Conservation (phyloP, 2,329 filamentous ascomycete species). For the Xylaria hypoxylon region DNA sequence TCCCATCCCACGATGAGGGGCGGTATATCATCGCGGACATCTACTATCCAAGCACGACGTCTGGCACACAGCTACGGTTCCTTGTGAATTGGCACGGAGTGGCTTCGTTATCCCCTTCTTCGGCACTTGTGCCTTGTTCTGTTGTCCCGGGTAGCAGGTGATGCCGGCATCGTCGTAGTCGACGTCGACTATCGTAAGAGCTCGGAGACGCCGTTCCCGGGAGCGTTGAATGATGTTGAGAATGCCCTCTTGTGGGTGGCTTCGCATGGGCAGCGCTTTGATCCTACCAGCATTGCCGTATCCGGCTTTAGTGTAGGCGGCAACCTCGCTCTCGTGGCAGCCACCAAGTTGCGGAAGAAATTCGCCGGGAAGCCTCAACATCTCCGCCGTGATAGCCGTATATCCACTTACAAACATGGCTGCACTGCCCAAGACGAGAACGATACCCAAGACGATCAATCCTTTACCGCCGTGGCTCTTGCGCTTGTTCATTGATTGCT, state of each 20-base stretch:
- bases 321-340: constrained; percentile 11
- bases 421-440: constrained; percentile 27
- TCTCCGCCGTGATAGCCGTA: constrained; percentile 21
- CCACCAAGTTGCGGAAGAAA: constrained; percentile 6
- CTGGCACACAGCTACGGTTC: constrained; percentile 9
- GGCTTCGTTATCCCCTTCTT: constrained; percentile 35
- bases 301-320: constrained; percentile 11
- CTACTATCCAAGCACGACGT: constrained; percentile 26
- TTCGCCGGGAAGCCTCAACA: constrained; percentile 18
- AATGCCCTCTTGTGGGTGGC: constrained; percentile 19
- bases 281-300: neutral
- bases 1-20: constrained; percentile 37
- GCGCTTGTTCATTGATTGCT: constrained; percentile 35
- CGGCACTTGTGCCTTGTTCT: constrained; percentile 35
- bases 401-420: constrained; percentile 37
- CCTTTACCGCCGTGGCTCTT: constrained; percentile 24
- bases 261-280: constrained; percentile 9
- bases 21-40: constrained; percentile 35
- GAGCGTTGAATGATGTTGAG: constrained; percentile 19
- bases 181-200: constrained; percentile 49
- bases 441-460: constrained; percentile 33
- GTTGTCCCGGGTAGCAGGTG: constrained; percentile 36
- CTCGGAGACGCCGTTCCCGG: constrained; percentile 42
- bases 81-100: constrained; percentile 42
- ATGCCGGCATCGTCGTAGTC: constrained; percentile 46